Percentiles rank a stretch among this genome's conserved stretches.
Conservation (phyloP, 768 basidiomycete species). For the Polyporus arcularius region DNA sequence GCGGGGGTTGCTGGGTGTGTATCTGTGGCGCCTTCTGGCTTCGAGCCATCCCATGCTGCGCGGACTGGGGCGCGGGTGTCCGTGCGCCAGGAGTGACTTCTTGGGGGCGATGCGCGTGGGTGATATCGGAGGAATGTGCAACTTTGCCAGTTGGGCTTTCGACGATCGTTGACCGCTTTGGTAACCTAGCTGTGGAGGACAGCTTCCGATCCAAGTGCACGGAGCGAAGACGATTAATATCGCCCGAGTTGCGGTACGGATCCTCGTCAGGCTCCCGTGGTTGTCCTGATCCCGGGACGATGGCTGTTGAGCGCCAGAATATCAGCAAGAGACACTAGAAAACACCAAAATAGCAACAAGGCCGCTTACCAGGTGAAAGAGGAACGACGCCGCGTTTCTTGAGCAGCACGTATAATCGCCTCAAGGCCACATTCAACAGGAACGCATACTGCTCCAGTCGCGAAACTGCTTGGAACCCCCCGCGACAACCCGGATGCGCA, state of each 20-base stretch:
- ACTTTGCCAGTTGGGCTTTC: slow-evolving; percentile 91
- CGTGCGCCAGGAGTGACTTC: slow-evolving; percentile 20
- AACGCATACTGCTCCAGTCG: slow-evolving; percentile 97
- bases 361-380: slow-evolving; percentile 65
- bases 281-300: slow-evolving; percentile 28
- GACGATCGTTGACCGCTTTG: slow-evolving; percentile 93
- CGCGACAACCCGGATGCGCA: slow-evolving; percentile 61
- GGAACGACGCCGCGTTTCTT: slow-evolving; percentile 91
- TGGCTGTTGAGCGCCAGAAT: slow-evolving; percentile 5
- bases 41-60: slow-evolving; percentile 28
- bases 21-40: slow-evolving; percentile 23
- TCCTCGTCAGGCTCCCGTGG: slow-evolving; percentile 51
- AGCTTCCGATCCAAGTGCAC: slow-evolving; percentile 94
- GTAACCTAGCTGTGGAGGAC: slow-evolving; percentile 88
- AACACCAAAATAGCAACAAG: slow-evolving; percentile 6
- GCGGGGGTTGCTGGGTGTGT: slow-evolving; percentile 22
- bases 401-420: slow-evolving; percentile 83
- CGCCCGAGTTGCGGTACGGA: slow-evolving; percentile 82
- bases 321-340: not conserved
- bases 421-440: slow-evolving; percentile 90
- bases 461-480: slow-evolving; percentile 89
- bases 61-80: slow-evolving; percentile 26
- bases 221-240: slow-evolving; percentile 94
- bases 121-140: slow-evolving; percentile 69
- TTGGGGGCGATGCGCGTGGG: slow-evolving; percentile 40